These are phyloP conservation scores for Naegleria lovaniensis DNA, from an alignment of 208 protist species.

Conservation along the genomic window DNA sequence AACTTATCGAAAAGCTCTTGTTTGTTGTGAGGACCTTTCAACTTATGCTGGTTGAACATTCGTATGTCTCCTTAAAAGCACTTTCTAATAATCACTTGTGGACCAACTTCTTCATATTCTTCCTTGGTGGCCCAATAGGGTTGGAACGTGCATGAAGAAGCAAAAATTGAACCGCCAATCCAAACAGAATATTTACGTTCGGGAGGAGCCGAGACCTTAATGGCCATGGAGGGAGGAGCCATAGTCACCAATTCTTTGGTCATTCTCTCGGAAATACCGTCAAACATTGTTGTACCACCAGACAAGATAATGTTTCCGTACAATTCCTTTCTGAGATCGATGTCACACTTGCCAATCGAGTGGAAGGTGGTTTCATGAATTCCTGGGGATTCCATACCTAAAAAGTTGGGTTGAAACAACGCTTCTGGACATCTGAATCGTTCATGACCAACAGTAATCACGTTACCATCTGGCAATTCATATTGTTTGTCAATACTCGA, in stretches of 20 bases:
- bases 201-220: constrained; percentile 88
- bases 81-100: constrained; percentile 56
- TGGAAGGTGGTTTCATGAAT: constrained; percentile 89
- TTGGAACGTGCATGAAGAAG: constrained; percentile 71
- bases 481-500: constrained; percentile 67
- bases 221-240: constrained; percentile 76
- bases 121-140: constrained; percentile 80
- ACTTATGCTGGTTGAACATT: too few species aligned
- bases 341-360: constrained; percentile 91
- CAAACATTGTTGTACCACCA: constrained; percentile 90
- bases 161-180: constrained; percentile 91
- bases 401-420: constrained; percentile 88
- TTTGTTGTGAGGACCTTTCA: too few species aligned
- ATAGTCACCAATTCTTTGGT: constrained; percentile 86
- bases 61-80: too few species aligned
- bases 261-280: constrained; percentile 89
- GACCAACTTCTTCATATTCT: constrained; percentile 81
- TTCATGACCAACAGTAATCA: too few species aligned
- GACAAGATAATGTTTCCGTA: constrained; percentile 90
- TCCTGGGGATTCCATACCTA: constrained; percentile 82
- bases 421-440: constrained; percentile 89
- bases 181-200: constrained; percentile 93
- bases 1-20: too few species aligned
- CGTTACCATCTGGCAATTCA: too few species aligned
- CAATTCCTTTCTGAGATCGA: constrained; percentile 86